Evolutionary conservation across 305 asterid species (phyloP).

Genomic region (Salvia sclarea): DNA sequence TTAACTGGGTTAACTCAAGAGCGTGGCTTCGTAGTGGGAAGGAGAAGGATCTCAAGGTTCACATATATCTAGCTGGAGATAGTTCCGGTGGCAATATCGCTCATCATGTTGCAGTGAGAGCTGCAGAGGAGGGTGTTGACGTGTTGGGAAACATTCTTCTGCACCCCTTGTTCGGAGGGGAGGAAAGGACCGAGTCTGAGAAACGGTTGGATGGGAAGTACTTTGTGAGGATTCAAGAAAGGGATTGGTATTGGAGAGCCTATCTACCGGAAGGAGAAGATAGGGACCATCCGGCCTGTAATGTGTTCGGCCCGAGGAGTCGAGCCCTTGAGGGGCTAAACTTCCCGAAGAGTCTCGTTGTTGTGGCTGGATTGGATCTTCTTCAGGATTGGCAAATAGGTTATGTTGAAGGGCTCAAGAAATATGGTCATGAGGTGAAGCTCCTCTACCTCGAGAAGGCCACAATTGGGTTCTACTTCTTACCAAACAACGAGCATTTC

Average conservation of each 20-base stretch:
- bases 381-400: conserved; percentile 66
- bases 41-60: conserved; percentile 45
- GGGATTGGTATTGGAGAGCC: conserved; percentile 79
- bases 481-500: conserved; percentile 66
- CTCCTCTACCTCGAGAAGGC: conserved; percentile 59
- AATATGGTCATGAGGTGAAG: conserved; percentile 52
- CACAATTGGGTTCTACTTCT: conserved; percentile 65
- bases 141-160: conserved; percentile 63
- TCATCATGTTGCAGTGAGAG: conserved; percentile 60
- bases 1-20: conserved; percentile 54
- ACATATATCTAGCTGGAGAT: conserved; percentile 59
- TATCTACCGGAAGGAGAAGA: conserved; percentile 68
- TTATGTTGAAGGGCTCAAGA: conserved; percentile 56
- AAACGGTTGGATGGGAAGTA: conserved; percentile 56
- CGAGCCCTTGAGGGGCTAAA: conserved; percentile 40
- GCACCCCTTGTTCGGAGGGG: conserved; percentile 64
- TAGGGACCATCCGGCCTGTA: conserved; percentile 68
- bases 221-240: conserved; percentile 60
- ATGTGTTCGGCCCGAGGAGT: conserved; percentile 57
- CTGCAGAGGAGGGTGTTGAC: conserved; percentile 50
- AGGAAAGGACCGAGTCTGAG: conserved; percentile 61
- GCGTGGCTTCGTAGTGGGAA: conserved; percentile 63
- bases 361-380: conserved; percentile 63
- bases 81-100: conserved; percentile 71
- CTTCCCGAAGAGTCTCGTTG: conserved; percentile 57